Conservation (phyloP, 371 early-diverging fungal genomes). For the Mucor circinelloides region DNA sequence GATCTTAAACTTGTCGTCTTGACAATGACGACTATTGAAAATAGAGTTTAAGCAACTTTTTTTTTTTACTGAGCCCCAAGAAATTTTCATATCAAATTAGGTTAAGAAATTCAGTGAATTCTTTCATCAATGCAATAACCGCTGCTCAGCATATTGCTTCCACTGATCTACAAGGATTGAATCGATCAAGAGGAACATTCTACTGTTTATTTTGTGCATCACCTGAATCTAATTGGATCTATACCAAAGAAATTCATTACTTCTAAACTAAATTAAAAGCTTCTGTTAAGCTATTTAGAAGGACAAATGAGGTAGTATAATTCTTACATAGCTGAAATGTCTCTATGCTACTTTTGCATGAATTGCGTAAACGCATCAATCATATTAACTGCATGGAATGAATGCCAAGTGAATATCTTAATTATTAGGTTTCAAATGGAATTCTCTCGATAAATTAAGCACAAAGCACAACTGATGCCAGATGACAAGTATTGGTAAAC, state of each 20-base stretch:
- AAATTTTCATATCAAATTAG: no score
- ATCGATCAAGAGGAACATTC: background rate
- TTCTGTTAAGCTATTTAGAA: background rate
- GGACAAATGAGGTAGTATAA: background rate
- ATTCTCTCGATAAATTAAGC: background rate
- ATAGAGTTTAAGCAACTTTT: no score
- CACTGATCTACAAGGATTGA: background rate
- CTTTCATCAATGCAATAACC: no score
- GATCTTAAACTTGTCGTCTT: no score
- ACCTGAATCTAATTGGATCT: background rate
- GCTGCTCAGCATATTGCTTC: background rate
- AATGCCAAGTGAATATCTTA: background rate
- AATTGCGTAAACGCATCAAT: no score
- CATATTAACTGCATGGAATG: no score
- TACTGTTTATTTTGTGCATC: background rate
- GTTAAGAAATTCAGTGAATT: no score
- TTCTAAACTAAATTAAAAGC: background rate
- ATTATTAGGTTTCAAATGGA: background rate
- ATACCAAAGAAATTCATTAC: background rate
- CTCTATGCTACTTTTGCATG: background rate
- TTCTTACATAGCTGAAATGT: background rate
- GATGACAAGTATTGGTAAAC: background rate
- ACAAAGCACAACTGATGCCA: background rate
- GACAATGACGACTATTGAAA: no score
- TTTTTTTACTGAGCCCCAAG: no score